These are phyloP conservation scores for Eimeria maxima DNA, from an alignment of 169 alveolate species.

Conservation along the genomic window DNA sequence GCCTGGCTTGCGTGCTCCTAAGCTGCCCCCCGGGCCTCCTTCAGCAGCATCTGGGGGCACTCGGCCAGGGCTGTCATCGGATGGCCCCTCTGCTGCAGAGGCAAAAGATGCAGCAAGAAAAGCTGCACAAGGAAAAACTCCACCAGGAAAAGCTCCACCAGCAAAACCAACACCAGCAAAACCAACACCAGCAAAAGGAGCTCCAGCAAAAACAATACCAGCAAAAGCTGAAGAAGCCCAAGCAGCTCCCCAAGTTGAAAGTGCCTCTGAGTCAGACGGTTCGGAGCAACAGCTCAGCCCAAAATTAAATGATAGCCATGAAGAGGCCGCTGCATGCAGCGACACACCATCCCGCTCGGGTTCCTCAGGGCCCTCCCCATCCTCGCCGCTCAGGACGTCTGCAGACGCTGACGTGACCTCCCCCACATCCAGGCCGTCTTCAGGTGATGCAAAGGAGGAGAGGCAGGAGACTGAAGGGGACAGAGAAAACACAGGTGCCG, in stretches of 20 bases:
- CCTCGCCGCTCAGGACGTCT: not conserved
- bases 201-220: no score
- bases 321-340: not conserved
- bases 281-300: not conserved
- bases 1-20: not conserved
- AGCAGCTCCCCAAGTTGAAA: not conserved
- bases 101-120: no score
- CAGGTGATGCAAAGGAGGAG: not conserved
- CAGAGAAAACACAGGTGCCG: not conserved
- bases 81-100: constrained; percentile 8
- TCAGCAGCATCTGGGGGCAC: constrained; percentile 6
- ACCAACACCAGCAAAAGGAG: no score
- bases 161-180: no score
- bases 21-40: not conserved
- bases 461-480: not conserved
- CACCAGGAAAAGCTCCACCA: no score
- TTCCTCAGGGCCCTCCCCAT: not conserved
- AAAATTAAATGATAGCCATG: not conserved
- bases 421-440: not conserved
- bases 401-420: not conserved
- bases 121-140: no score
- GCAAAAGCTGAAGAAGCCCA: no score
- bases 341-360: no score
- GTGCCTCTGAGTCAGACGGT: not conserved
- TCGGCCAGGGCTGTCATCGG: not conserved